Evolutionary conservation across 805 yeast genomes (phyloP).

Genomic region (Saturnispora zaruensis): DNA sequence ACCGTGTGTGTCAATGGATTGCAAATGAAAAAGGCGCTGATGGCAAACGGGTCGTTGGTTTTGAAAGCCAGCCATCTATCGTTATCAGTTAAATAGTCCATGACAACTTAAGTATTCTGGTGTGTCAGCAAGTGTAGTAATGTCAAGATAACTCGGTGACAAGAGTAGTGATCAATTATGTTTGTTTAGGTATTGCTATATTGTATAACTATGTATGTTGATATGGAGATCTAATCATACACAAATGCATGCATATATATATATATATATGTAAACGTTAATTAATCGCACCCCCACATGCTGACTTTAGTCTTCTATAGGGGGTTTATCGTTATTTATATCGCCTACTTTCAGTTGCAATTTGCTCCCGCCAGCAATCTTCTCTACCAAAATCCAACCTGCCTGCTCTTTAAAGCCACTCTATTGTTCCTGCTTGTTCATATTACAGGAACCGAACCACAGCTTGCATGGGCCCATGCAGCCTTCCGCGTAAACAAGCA

Average conservation of each 20-base stretch:
- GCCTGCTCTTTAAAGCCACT: background rate
- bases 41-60: slow-evolving; percentile 58
- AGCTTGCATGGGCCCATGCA: background rate
- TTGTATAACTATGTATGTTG: too few species aligned
- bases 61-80: slow-evolving; percentile 57
- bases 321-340: background rate
- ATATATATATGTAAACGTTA: too few species aligned
- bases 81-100: slow-evolving; percentile 27
- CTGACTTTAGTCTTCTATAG: background rate
- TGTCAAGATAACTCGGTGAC: too few species aligned
- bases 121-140: too few species aligned
- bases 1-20: slow-evolving; percentile 34
- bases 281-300: too few species aligned
- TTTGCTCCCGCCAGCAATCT: background rate
- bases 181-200: too few species aligned
- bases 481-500: background rate
- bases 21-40: slow-evolving; percentile 48
- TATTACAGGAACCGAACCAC: background rate
- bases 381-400: background rate
- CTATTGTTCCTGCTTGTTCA: background rate
- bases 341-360: background rate
- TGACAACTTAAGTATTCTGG: too few species aligned
- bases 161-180: too few species aligned
- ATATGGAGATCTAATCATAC: too few species aligned
- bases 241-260: too few species aligned